Evolutionary conservation across 768 basidiomycete species (phyloP).

Genomic region (Psilocybe subaeruginosa): DNA sequence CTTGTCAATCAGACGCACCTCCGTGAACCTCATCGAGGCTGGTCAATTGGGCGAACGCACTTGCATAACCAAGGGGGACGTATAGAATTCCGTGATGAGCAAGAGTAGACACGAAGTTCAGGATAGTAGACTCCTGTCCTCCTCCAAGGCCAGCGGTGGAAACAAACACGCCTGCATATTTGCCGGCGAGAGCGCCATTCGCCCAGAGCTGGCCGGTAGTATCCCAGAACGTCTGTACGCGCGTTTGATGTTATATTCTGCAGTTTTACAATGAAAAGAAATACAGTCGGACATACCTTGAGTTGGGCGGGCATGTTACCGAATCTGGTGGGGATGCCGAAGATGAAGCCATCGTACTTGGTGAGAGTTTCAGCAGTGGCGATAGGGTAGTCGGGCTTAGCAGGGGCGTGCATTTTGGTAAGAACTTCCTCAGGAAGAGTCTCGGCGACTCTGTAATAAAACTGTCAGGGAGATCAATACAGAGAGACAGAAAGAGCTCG

Average conservation of each 20-base stretch:
- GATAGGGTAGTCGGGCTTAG: slow-evolving; percentile 74
- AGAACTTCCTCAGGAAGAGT: slow-evolving; percentile 75
- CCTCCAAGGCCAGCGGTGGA: slow-evolving; percentile 69
- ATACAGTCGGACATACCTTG: slow-evolving; percentile 49
- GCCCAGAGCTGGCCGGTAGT: slow-evolving; percentile 68
- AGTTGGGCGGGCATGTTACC: slow-evolving; percentile 82
- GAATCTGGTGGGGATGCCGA: slow-evolving; percentile 82
- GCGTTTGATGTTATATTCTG: not conserved
- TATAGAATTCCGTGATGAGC: slow-evolving; percentile 61
- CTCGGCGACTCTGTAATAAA: slow-evolving; percentile 65
- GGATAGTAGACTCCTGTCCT: slow-evolving; percentile 64
- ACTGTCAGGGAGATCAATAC: not conserved
- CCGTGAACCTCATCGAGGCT: slow-evolving; percentile 59
- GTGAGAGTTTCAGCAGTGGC: slow-evolving; percentile 55
- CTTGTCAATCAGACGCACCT: slow-evolving; percentile 39
- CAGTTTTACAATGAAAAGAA: not conserved
- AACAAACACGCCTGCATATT: slow-evolving; percentile 71
- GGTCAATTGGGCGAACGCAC: slow-evolving; percentile 30
- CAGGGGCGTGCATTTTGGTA: slow-evolving; percentile 66
- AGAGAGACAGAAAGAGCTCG: not conserved
- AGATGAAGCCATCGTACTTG: slow-evolving; percentile 70
- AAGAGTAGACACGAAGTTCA: slow-evolving; percentile 52
- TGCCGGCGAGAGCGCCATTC: slow-evolving; percentile 60
- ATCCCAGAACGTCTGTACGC: slow-evolving; percentile 74
- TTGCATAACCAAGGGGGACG: slow-evolving; percentile 41